Percentiles rank a stretch among this genome's conserved stretches.
phyloP scores from a whole-genome alignment of 345 rosid genomes.

The Arabis alpina region DNA sequence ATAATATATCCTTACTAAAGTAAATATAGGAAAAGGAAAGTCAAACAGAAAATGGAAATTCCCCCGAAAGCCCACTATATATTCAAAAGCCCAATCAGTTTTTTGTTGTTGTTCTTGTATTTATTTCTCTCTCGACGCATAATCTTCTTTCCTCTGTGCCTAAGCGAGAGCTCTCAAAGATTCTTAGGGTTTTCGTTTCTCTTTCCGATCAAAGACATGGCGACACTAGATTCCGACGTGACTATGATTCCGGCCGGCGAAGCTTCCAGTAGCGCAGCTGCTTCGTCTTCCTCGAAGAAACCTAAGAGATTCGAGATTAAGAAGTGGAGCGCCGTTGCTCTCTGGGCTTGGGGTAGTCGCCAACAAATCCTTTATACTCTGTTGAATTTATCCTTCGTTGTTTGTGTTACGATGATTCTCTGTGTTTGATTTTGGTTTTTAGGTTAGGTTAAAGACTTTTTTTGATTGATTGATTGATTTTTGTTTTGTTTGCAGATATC shows the following conservation, averaged over 20 bases:
- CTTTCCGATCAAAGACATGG: constrained; percentile 49
- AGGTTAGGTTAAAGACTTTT: constrained; percentile 3
- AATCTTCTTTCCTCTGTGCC: not conserved
- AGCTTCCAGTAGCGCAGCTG: constrained; percentile 54
- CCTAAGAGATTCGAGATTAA: constrained; percentile 87
- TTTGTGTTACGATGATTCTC: not conserved
- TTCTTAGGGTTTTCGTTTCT: constrained; percentile 27
- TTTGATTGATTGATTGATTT: not conserved
- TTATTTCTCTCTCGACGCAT: not conserved
- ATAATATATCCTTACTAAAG: no score
- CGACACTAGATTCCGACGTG: constrained; percentile 82
- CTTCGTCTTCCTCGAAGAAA: constrained; percentile 71
- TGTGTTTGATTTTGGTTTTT: not conserved
- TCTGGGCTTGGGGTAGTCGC: constrained; percentile 92
- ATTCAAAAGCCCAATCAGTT: not conserved
- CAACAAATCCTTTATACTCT: constrained; percentile 28
- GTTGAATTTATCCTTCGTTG: not conserved
- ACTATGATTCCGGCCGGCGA: constrained; percentile 80
- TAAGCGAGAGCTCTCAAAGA: not conserved
- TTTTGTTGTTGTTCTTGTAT: not conserved
- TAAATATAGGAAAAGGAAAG: no score
- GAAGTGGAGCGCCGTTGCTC: constrained; percentile 94
- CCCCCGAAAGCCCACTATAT: not conserved
- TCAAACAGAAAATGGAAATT: no score
- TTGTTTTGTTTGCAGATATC: constrained; percentile 61